Percentiles rank a stretch among this genome's conserved stretches.
phyloP scores from a whole-genome alignment of 495 filamentous ascomycete species.

The Xylaria longipes region DNA sequence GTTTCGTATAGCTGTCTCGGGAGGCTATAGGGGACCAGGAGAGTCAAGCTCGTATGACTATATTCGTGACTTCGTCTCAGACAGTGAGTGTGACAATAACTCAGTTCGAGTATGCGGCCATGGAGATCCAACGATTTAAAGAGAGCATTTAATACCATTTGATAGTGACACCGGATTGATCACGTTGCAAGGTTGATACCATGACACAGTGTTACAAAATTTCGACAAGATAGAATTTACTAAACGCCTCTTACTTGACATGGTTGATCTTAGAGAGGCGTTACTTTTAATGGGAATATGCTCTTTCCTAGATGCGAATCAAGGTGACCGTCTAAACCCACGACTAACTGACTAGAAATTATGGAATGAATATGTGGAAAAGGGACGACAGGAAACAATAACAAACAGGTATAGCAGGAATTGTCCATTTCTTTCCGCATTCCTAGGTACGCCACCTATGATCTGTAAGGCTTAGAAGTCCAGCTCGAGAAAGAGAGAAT shows the following conservation, averaged over 20 bases:
- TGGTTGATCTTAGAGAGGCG: background rate
- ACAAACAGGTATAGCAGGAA: background rate
- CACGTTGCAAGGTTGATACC: background rate
- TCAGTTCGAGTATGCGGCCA: background rate
- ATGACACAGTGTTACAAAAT: background rate
- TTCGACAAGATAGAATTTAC: background rate
- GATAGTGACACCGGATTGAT: background rate
- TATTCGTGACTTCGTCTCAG: background rate
- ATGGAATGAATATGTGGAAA: conserved; percentile 11
- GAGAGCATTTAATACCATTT: background rate
- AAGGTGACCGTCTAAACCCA: conserved; percentile 25
- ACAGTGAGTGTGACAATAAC: background rate
- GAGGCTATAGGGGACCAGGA: background rate
- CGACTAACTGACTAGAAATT: conserved; percentile 19
- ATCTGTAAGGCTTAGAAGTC: conserved; percentile 10
- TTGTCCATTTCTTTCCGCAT: conserved; percentile 8
- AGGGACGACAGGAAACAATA: background rate
- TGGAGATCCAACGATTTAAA: background rate
- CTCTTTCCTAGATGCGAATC: conserved; percentile 26
- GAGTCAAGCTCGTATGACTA: background rate
- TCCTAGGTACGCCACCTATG: conserved; percentile 17
- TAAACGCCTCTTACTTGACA: background rate
- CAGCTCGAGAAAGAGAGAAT: background rate
- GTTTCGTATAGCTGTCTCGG: too few species aligned
- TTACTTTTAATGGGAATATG: conserved; percentile 17